A percentile compares a stretch with the other conserved stretches of the same genome.
phyloP scores from a whole-genome alignment of 441 rosid species.

The Flueggea neowawraea region DNA sequence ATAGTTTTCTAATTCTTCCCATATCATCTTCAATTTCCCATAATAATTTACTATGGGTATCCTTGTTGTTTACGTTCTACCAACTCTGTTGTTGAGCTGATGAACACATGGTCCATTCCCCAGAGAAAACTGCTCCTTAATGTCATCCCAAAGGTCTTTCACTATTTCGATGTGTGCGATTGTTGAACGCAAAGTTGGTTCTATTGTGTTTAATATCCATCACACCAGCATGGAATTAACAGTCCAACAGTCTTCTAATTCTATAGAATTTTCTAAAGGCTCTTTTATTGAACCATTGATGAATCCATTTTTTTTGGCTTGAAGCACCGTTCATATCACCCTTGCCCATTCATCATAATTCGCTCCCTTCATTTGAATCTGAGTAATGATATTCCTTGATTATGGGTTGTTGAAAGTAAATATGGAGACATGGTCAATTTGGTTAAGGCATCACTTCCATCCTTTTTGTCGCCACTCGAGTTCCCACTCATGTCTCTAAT shows the following conservation, averaged over 20 bases:
- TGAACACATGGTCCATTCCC: conserved; percentile 6
- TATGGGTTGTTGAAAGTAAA: not conserved
- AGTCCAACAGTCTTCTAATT: conserved; percentile 12
- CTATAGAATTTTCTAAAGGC: not conserved
- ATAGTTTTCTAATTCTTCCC: too few species aligned
- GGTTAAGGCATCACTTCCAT: too few species aligned
- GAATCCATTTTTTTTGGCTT: conserved; percentile 10
- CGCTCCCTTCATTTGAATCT: not conserved
- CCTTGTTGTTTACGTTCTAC: conserved; percentile 8
- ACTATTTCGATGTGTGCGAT: conserved; percentile 2
- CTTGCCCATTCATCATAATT: conserved; percentile 9
- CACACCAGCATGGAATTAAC: conserved; percentile 13
- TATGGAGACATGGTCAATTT: too few species aligned
- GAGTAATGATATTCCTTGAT: not conserved
- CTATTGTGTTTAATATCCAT: conserved; percentile 12
- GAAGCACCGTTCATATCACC: not conserved
- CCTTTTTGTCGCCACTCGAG: too few species aligned
- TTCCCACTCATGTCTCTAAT: too few species aligned
- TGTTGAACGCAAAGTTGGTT: conserved; percentile 7
- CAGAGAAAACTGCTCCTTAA: conserved; percentile 1
- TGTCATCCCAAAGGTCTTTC: conserved; percentile 6
- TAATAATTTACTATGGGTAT: not conserved
- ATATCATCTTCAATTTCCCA: not conserved
- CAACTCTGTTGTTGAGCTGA: conserved; percentile 3
- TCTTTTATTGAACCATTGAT: conserved; percentile 9